A percentile compares a stretch with the other conserved stretches of the same genome.
These are phyloP conservation scores for Calonectria honghensis DNA, from an alignment of 2,329 filamentous ascomycete genomes.

Conservation along the genomic window DNA sequence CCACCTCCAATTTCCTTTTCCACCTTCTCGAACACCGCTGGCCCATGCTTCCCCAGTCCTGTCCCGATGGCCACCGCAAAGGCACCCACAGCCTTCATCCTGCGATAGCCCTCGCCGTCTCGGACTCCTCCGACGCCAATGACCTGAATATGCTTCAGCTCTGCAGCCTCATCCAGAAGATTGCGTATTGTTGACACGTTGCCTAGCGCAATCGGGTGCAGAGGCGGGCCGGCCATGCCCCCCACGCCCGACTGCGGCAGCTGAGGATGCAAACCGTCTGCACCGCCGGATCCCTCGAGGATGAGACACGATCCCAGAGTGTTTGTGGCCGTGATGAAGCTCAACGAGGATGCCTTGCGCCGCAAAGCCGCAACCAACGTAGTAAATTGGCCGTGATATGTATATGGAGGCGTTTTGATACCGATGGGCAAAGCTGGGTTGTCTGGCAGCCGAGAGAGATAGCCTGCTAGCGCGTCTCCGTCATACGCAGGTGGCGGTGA, in stretches of 20 bases:
- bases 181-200: constrained; percentile 82
- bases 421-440: constrained; percentile 68
- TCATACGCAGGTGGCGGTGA: constrained; percentile 84
- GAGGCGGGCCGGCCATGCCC: constrained; percentile 81
- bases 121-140: constrained; percentile 85
- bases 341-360: constrained; percentile 62
- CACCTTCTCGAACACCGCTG: constrained; percentile 78
- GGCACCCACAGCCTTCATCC: constrained; percentile 82
- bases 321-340: constrained; percentile 85
- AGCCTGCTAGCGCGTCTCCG: constrained; percentile 68
- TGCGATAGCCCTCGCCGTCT: constrained; percentile 75
- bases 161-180: constrained; percentile 71
- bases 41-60: constrained; percentile 78
- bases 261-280: constrained; percentile 58
- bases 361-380: constrained; percentile 72
- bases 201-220: constrained; percentile 84
- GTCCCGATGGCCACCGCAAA: constrained; percentile 81
- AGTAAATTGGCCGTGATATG: constrained; percentile 79
- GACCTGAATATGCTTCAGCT: constrained; percentile 74
- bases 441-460: constrained; percentile 69
- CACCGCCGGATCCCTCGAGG: constrained; percentile 59
- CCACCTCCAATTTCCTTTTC: constrained; percentile 48
- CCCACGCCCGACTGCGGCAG: constrained; percentile 77
- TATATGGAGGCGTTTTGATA: constrained; percentile 86
- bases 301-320: constrained; percentile 82